Conservation (phyloP, 2,329 filamentous ascomycete genomes). For the Fusarium humuli region DNA sequence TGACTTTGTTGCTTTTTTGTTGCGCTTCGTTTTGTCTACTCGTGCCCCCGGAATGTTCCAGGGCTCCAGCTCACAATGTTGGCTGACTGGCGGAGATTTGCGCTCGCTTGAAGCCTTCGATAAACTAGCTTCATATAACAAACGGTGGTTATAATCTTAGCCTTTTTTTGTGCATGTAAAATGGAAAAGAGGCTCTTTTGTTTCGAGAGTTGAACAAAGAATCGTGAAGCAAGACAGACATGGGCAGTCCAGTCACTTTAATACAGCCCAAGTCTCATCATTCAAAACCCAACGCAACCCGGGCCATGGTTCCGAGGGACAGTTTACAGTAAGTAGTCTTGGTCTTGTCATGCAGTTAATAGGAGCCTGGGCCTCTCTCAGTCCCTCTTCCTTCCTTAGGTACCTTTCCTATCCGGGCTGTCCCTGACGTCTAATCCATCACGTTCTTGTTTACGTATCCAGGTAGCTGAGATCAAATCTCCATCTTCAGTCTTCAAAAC, state of each 20-base stretch:
- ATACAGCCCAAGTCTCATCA: constrained; percentile 34
- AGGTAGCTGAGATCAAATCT: constrained; percentile 30
- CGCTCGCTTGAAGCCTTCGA: constrained; percentile 35
- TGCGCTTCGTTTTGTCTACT: constrained; percentile 5
- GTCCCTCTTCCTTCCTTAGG: constrained; percentile 8
- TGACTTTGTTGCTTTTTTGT: constrained; percentile 21
- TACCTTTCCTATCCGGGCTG: constrained; percentile 5
- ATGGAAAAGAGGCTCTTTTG: not conserved
- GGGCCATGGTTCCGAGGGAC: constrained; percentile 1
- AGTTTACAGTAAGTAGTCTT: not conserved
- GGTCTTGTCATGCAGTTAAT: constrained; percentile 26
- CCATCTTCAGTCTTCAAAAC: constrained; percentile 38
- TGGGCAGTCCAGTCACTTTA: constrained; percentile 23
- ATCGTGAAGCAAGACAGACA: constrained; percentile 4
- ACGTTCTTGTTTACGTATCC: not conserved
- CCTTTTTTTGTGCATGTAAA: not conserved
- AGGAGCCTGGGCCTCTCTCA: constrained; percentile 15
- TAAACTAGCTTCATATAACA: constrained; percentile 33
- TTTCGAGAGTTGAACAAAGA: not conserved
- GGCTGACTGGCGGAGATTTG: constrained; percentile 38
- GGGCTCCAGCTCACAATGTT: constrained; percentile 18
- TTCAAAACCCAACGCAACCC: constrained; percentile 19
- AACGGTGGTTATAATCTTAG: constrained; percentile 18
- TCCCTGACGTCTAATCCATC: constrained; percentile 11
- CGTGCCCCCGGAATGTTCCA: constrained; percentile 25